Evolutionary conservation across 2,329 filamentous ascomycete species (phyloP), one percentile per base, ranked within the genome.

Genomic region (Knufia petricola): DNA sequence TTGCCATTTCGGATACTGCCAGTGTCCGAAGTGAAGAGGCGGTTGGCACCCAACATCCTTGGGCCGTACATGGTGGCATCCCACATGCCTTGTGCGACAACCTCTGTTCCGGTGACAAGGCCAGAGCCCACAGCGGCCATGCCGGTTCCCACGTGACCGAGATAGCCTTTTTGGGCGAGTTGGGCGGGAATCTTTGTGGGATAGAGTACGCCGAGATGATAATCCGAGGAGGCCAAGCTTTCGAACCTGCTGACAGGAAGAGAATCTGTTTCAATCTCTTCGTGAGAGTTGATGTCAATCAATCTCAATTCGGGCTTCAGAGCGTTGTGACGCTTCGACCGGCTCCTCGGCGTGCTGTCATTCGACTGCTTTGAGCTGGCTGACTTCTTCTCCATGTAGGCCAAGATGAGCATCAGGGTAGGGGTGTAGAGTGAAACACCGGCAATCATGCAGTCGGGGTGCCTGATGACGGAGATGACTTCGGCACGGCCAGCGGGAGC

Each of bases 341-440:
- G 50, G 44, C 52, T 51, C 53, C 51, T 47, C 31, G 50, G 55
- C 31, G 49, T 50, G 28, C 61, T 24, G 58, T 63, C 57, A 61
- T 72, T 63, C 28, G 64, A 75, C 19, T 82, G 77, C n/a, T 84
- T 76, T 8, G 82, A 76, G 12, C 81, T 74, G 15, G 84, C 77
- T 7, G 82, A 74, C 39, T 87, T 85, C 31, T 82, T 79, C 52
- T 82, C 82, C 60, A 88, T 82, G 68, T 94, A 95, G 62, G 89
- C 89, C 69, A 98, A 83, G 60, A 96, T 84, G 60, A 95, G 78
- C 66, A 98, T 76, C 58, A 95, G 75, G 63, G 80, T 92, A 63
- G 87, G 87, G 63, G 88, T 95, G 80, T 95, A 96, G 68, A 98
- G 76, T 56, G 90, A 94, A 67, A 98, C 84, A 61, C 92, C 92